A percentile compares a stretch with the other conserved stretches of the same genome.
Evolutionary conservation across 345 rosid species (phyloP).

Genomic region (rapeseed (Brassica napus)): Da-Ae NC_063440.1:10364501-10365000

Average conservation of each 20-base stretch:
- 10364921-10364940: too few relatives aligned
- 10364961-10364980: not conserved
- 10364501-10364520: conserved; percentile 62
- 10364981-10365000: not conserved
- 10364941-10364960: not conserved
- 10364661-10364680: conserved; percentile 52
- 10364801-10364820: not conserved
- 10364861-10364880: not conserved
- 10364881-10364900: too few relatives aligned
- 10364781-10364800: not conserved
- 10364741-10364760: conserved; percentile 41
- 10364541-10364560: not conserved
- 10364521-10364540: not conserved
- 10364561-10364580: not conserved
- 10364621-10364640: conserved; percentile 50
- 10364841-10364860: not conserved
- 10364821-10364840: not conserved
- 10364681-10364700: conserved; percentile 59
- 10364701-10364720: conserved; percentile 82
- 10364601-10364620: conserved; percentile 61
- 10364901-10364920: too few relatives aligned
- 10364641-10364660: conserved; percentile 54
- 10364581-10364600: conserved; percentile 64
- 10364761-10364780: not conserved
- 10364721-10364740: conserved; percentile 93